Percentiles rank a stretch among this genome's conserved stretches.
phyloP scores from a whole-genome alignment of 345 rosid genomes.

The Hibiscus trionum region DNA sequence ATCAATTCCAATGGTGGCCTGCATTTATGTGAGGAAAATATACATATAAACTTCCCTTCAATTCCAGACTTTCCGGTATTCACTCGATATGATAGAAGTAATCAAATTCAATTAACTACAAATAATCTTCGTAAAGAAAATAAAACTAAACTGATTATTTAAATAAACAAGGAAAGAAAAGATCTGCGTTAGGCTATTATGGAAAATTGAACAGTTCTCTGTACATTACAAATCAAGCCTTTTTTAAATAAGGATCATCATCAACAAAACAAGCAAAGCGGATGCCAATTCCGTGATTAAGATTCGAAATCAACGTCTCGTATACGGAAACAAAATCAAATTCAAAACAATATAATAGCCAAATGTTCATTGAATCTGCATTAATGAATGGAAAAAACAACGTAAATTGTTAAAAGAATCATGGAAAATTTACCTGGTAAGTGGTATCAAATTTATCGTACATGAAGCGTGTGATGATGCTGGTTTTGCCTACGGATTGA shows the following conservation, averaged over 20 bases:
- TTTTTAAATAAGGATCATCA: not conserved
- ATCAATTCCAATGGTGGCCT: conserved; percentile 95
- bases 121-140: not conserved
- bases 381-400: not conserved
- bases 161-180: not conserved
- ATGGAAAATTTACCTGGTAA: conserved; percentile 43
- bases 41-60: not conserved
- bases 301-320: not conserved
- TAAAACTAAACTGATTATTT: not conserved
- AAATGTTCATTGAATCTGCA: not conserved
- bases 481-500: conserved; percentile 82
- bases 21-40: conserved; percentile 12
- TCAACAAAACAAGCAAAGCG: not conserved
- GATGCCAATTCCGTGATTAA: not conserved
- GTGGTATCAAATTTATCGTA: conserved; percentile 92
- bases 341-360: not conserved
- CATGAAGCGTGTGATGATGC: conserved; percentile 94
- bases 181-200: not conserved
- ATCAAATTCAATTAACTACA: not conserved
- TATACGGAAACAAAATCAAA: conserved; percentile 1
- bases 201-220: not conserved
- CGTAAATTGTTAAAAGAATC: not conserved
- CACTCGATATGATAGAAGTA: not conserved
- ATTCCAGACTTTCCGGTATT: not conserved
- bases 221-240: conserved; percentile 1